Evolutionary conservation across 2,329 filamentous ascomycete species (phyloP).

Genomic region (Aschersonia sp.): DNA sequence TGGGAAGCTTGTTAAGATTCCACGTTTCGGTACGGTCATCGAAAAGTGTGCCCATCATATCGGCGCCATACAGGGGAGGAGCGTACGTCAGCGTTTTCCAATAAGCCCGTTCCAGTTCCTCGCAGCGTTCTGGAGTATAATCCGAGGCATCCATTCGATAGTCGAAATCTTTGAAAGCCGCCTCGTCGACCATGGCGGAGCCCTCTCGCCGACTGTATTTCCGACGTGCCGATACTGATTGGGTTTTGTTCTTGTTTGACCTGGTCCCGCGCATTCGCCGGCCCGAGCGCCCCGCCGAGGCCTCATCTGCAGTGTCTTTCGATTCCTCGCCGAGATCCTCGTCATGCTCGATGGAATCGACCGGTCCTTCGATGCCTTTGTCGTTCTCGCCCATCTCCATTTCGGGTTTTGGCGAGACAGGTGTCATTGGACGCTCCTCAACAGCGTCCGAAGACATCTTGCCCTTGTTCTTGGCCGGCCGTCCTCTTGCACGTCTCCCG

Average conservation of each 20-base stretch:
- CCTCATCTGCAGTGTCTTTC: conserved; percentile 29
- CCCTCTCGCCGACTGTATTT: conserved; percentile 73
- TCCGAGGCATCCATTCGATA: conserved; percentile 81
- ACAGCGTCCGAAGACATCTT: conserved; percentile 24
- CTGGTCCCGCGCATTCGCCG: conserved; percentile 32
- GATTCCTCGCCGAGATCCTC: conserved; percentile 19
- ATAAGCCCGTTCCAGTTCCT: conserved; percentile 86
- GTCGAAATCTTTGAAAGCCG: conserved; percentile 79
- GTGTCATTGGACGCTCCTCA: conserved; percentile 43
- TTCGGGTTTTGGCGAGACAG: conserved; percentile 36
- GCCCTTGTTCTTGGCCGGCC: conserved; percentile 21
- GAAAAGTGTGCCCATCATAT: conserved; percentile 91
- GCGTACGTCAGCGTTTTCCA: conserved; percentile 97
- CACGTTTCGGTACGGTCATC: conserved; percentile 70
- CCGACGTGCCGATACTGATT: conserved; percentile 73
- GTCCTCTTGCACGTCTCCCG: conserved; percentile 25
- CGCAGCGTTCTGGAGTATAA: conserved; percentile 80
- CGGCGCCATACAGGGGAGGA: conserved; percentile 85
- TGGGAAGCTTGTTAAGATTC: conserved; percentile 92
- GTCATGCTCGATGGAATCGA: conserved; percentile 37
- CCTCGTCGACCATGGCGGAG: conserved; percentile 71
- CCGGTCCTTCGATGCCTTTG: conserved; percentile 14
- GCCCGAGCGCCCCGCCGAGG: conserved; percentile 14
- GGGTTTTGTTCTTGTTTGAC: conserved; percentile 42
- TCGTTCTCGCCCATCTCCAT: conserved; percentile 12